Base-by-base conservation (phyloP, 805 yeast species). In the Suhomyces emberorum region DNA sequence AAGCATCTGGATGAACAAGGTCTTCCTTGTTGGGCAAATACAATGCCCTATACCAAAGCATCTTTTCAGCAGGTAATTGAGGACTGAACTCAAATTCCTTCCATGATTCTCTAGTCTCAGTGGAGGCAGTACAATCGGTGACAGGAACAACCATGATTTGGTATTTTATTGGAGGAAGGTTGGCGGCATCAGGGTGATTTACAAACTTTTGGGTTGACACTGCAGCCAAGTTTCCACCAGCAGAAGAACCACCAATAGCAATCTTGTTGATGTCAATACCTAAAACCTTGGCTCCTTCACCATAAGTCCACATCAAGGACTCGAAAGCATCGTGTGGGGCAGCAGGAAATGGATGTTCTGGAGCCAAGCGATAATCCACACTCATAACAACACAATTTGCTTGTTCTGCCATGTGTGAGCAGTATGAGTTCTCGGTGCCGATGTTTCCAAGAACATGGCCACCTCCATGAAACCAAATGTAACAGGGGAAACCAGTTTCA, bases 341-440 rank as follows among this genome's bases (percentile, higher is more conserved):
- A 7, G 76, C 72, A 3, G 79, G 79, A 48, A 56, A 74, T 15
- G 72, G 71, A 45, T 54, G 43, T 47, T 73, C 76, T 3, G 79
- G 79, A 0, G 77, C 77, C 37, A 71, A 50, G 27, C 78, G 43
- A 51, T 74, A 74, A 48, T 73, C 76, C n/a, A 73, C 70, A 6
- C 66, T 55, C 8, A 74, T 53, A 10, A 70, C 74, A n/a, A 60
- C 47, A 40, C 69, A 58, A 30, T 60, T 40, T 8, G 66, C 60
- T 15, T 45, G 36, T 24, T 60, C 59, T 16, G 72, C 69, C 27
- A 63, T 43, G 38, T 66, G 63, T 3, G 73, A 60, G 41, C 73
- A 69, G 46, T 54, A 65, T 2, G 69, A 58, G 51, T 70, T 68
- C 38, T 69, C 73, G 10, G 73, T 59, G 37, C 37, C 44, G 27